Evolutionary conservation across 2,329 filamentous ascomycete genomes (phyloP), one percentile per base, ranked within the genome.

Genomic region (Didymosphaeria variabile): DNA sequence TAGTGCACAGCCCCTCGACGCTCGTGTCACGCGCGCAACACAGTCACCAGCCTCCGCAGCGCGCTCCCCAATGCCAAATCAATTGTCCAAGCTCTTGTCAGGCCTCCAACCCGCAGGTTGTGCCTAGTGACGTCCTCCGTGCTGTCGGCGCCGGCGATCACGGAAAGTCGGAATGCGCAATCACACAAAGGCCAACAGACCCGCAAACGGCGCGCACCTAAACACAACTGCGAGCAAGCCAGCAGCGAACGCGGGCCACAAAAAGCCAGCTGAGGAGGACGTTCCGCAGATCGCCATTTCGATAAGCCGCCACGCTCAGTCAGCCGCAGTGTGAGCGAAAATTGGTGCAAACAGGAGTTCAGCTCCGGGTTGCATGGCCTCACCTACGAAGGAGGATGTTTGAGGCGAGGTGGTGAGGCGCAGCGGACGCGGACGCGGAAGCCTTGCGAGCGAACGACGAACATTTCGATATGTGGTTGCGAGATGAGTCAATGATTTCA

Each of bases 291-390:
- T 57, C 53, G 50, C 17, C 38, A 51, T 51, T 29, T 50, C 59
- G 44, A 58, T 61, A 61, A 44, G 59, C 59, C 59, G 55, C 55
- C 42, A 21, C 19, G 54, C 55, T 49, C 54, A 57, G 46, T 52
- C 56, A 58, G 56, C 56, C 45, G 26, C 47, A 13, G 32, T 19
- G 23, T 23, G 44, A 40, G 32, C 32, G 45, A 57, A 57, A 50
- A 19, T 34, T 32, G 52, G 40, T 26, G 26, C 13, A 19, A 44
- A 13, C 21, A 36, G n/a, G 36, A 32, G 29, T 34, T 44, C 36
- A 32, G 38, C 52, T 55, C 52, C 52, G 23, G 15, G 21, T 44
- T 21, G 17, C 12, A 15, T 34, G 29, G 38, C 23, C 52, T 55
- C 32, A 55, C 38, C 38, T 19, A 44, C 17, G 26, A 19, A 44